Evolutionary conservation across 2,329 filamentous ascomycete species (phyloP).

Genomic region (Dactylellina sp.): DNA sequence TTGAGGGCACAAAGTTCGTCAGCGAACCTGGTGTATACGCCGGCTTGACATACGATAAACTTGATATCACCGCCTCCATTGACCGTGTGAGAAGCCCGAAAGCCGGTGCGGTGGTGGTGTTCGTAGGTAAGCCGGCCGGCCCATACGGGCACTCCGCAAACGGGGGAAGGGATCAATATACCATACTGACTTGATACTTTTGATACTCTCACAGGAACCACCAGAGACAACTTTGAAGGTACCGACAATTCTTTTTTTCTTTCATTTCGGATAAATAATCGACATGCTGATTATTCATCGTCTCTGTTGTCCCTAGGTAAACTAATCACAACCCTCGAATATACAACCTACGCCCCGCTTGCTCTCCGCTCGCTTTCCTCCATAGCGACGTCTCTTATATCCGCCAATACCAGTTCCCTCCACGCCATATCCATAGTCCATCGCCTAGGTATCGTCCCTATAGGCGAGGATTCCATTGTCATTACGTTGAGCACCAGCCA

Average conservation of each 20-base stretch:
- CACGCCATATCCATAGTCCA: constrained; percentile 83
- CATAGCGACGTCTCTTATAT: constrained; percentile 71
- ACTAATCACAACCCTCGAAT: constrained; percentile 79
- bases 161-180: no score
- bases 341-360: constrained; percentile 78
- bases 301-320: constrained; percentile 63
- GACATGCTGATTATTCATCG: no score
- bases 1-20: constrained; percentile 59
- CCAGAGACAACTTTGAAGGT: constrained; percentile 77
- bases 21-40: constrained; percentile 73
- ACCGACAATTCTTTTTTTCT: neutral
- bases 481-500: constrained; percentile 88
- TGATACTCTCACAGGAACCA: constrained; percentile 71
- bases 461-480: constrained; percentile 92
- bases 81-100: constrained; percentile 77
- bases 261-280: no score
- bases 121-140: constrained; percentile 71
- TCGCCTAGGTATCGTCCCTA: constrained; percentile 83
- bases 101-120: constrained; percentile 81
- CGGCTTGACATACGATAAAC: constrained; percentile 73
- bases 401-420: constrained; percentile 72
- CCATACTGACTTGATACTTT: no score
- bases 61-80: constrained; percentile 72
- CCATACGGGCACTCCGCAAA: no score
- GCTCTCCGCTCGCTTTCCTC: constrained; percentile 76